Percentiles rank a stretch among this genome's conserved stretches.
Conservation (phyloP, 345 rosid species). For the Adansonia digitata region DNA sequence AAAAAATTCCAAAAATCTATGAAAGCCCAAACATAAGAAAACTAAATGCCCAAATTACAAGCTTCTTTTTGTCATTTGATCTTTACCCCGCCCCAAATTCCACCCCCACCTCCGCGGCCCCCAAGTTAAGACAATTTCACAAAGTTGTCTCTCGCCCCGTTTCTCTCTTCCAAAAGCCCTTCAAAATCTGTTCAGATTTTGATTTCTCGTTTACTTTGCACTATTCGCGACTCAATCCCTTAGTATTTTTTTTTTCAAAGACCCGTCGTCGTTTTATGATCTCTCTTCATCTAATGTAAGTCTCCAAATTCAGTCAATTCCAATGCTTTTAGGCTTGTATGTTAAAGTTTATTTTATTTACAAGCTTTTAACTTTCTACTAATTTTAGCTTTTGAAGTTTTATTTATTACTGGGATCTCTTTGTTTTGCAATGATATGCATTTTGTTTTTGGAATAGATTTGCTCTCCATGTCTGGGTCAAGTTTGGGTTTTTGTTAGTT, state of each 20-base stretch:
- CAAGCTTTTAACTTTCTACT: background rate
- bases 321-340: background rate
- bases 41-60: background rate
- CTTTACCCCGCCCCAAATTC: background rate
- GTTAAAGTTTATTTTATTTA: background rate
- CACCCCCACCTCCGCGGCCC: too few relatives aligned
- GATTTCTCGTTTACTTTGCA: background rate
- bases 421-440: background rate
- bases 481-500: background rate
- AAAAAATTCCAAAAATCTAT: background rate
- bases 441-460: background rate
- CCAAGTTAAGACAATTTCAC: background rate
- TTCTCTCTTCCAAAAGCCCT: background rate
- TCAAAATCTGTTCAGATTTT: slow-evolving; percentile 1
- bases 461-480: background rate
- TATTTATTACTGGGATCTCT: slow-evolving; percentile 1
- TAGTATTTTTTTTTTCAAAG: background rate
- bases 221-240: background rate
- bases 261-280: background rate
- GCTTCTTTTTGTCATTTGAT: background rate
- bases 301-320: background rate
- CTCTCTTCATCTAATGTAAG: slow-evolving; percentile 7
- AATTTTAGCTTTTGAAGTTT: background rate
- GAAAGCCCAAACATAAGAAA: background rate
- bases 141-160: background rate